phyloP scores from a whole-genome alignment of 1,284 basidiomycete genomes.

The Ceratobasidium sp. region DNA sequence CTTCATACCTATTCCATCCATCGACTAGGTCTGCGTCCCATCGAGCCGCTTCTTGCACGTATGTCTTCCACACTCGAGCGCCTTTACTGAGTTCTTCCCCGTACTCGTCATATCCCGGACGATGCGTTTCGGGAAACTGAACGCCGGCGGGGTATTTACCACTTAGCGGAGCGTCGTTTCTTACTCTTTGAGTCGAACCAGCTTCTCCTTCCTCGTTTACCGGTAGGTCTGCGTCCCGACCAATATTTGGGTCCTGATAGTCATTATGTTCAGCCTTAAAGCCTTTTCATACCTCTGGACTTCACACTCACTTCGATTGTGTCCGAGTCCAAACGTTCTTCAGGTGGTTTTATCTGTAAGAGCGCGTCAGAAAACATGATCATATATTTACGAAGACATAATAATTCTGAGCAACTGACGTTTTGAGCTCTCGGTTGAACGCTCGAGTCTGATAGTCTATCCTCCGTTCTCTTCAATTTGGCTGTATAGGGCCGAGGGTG shows the following conservation, averaged over 20 bases:
- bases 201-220: not conserved
- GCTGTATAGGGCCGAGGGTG: too few relatives aligned
- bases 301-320: too few relatives aligned
- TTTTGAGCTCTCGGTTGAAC: too few relatives aligned
- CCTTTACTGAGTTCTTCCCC: slow-evolving; percentile 22
- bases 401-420: too few relatives aligned
- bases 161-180: not conserved
- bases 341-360: too few relatives aligned
- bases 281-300: too few relatives aligned
- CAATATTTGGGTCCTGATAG: not conserved
- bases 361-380: too few relatives aligned
- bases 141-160: not conserved
- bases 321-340: too few relatives aligned
- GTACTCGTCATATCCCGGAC: slow-evolving; percentile 12
- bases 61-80: slow-evolving; percentile 30
- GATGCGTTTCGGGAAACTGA: slow-evolving; percentile 1
- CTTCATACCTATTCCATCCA: slow-evolving; percentile 29
- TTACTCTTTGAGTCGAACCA: not conserved
- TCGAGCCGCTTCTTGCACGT: slow-evolving; percentile 6
- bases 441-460: too few relatives aligned
- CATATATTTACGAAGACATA: too few relatives aligned
- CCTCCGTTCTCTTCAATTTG: too few relatives aligned
- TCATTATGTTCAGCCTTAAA: too few relatives aligned
- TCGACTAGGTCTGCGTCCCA: slow-evolving; percentile 15
- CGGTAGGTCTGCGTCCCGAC: not conserved